Conservation (phyloP, 495 filamentous ascomycete genomes). For the Aspergillus affinis region DNA sequence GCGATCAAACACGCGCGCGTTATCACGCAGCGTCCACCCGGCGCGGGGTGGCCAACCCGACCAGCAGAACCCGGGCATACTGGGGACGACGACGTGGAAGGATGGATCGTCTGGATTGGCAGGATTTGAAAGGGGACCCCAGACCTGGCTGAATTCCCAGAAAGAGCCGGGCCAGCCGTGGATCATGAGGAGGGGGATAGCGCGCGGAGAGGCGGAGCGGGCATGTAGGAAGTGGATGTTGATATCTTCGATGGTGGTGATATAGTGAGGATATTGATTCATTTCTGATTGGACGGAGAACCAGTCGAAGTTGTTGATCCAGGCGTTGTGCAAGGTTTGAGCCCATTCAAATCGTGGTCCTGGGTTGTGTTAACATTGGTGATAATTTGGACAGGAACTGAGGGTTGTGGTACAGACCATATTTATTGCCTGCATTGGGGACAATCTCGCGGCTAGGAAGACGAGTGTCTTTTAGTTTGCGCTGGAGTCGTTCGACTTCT, state of each 20-base stretch:
- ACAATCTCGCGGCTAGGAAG: slow-evolving; percentile 5
- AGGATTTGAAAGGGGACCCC: background rate
- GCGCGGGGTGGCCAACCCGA: slow-evolving; percentile 22
- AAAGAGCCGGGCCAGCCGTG: slow-evolving; percentile 45
- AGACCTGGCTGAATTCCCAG: slow-evolving; percentile 24
- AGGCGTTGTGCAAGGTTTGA: slow-evolving; percentile 1
- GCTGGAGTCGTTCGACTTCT: slow-evolving; percentile 9
- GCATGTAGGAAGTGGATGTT: slow-evolving; percentile 26
- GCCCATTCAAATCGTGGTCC: slow-evolving; percentile 6
- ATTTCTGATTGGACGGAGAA: slow-evolving; percentile 3
- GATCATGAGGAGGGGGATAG: slow-evolving; percentile 36
- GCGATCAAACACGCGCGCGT: slow-evolving; percentile 12
- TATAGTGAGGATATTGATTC: slow-evolving; percentile 14
- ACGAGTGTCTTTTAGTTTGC: slow-evolving; percentile 10
- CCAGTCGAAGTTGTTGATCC: slow-evolving; percentile 12
- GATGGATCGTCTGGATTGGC: background rate
- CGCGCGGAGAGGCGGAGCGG: slow-evolving; percentile 11
- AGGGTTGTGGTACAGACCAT: slow-evolving; percentile 2
- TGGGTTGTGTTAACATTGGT: background rate
- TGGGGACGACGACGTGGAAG: slow-evolving; percentile 32
- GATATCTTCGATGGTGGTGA: slow-evolving; percentile 15
- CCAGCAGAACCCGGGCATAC: slow-evolving; percentile 29
- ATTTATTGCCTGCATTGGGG: slow-evolving; percentile 4
- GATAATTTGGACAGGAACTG: background rate
- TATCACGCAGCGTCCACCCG: slow-evolving; percentile 24